A percentile compares a stretch with the other conserved stretches of the same genome.
These are phyloP conservation scores for Polygonum maritimum DNA, from an alignment of 148 eudicot genomes.

Conservation along the genomic window DNA sequence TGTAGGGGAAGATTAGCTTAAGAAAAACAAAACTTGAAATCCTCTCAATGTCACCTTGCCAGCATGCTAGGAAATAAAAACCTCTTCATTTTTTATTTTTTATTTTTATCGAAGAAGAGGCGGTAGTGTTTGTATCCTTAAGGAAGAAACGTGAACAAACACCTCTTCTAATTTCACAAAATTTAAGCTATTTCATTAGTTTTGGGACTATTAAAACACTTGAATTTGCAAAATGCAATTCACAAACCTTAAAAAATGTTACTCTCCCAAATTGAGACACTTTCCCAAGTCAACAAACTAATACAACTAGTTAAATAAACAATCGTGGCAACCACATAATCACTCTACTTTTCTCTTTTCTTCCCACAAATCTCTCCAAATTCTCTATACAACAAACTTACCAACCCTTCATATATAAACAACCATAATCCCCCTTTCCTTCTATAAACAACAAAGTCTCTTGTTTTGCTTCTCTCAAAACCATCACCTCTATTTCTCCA, in stretches of 20 bases:
- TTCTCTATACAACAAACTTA: background rate
- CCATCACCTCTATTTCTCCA: background rate
- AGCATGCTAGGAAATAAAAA: background rate
- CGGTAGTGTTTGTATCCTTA: too few species aligned
- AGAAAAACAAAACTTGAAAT: background rate
- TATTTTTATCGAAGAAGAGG: too few species aligned
- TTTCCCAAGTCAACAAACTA: conserved; percentile 2
- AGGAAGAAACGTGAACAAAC: background rate
- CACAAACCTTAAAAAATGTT: background rate
- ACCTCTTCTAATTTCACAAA: background rate
- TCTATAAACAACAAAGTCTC: background rate
- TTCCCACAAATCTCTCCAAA: background rate
- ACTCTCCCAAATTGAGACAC: background rate
- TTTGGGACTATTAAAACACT: background rate
- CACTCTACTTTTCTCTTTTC: background rate
- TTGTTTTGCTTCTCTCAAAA: background rate
- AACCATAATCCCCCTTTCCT: background rate
- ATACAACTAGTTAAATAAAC: background rate
- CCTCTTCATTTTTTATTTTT: too few species aligned
- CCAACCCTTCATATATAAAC: background rate
- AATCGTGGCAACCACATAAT: conserved; percentile 7
- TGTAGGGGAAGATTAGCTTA: background rate
- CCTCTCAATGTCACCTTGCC: background rate
- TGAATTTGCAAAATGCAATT: background rate
- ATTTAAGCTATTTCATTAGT: background rate